phyloP scores from a whole-genome alignment of 805 yeast species.

The Brettanomyces nanus region DNA sequence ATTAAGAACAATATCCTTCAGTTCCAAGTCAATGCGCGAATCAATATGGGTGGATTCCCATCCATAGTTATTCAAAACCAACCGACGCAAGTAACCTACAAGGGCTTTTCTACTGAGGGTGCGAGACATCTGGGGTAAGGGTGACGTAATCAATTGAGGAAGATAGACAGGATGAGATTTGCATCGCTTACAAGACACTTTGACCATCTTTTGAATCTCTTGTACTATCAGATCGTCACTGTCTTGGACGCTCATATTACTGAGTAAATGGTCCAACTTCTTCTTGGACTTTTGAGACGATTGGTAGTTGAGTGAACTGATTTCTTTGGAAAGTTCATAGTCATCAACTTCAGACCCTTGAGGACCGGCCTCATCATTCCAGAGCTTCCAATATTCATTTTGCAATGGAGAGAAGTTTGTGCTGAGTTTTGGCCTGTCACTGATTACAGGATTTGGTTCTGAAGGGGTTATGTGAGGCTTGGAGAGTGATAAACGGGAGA shows the following conservation, averaged over 20 bases:
- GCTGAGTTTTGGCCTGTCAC: no score
- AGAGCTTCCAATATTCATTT: neutral
- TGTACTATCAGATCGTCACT: neutral
- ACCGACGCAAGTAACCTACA: neutral
- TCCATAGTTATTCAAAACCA: slow-evolving; percentile 1
- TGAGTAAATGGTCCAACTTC: neutral
- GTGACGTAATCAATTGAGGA: neutral
- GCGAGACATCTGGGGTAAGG: neutral
- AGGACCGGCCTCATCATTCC: slow-evolving; percentile 1
- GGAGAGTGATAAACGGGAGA: no score
- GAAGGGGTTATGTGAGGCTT: no score
- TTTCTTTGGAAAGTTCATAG: neutral
- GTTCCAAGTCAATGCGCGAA: neutral
- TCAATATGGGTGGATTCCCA: neutral
- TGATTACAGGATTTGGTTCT: no score
- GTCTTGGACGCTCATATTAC: neutral
- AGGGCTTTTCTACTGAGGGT: neutral
- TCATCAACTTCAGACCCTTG: neutral
- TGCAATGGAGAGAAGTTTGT: neutral
- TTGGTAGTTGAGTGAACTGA: neutral
- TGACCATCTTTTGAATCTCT: neutral
- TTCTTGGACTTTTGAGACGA: neutral
- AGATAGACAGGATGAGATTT: neutral
- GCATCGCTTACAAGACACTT: neutral
- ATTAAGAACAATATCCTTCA: neutral